Conservation (phyloP, 345 rosid genomes). For the Boechera retrofracta region DNA sequence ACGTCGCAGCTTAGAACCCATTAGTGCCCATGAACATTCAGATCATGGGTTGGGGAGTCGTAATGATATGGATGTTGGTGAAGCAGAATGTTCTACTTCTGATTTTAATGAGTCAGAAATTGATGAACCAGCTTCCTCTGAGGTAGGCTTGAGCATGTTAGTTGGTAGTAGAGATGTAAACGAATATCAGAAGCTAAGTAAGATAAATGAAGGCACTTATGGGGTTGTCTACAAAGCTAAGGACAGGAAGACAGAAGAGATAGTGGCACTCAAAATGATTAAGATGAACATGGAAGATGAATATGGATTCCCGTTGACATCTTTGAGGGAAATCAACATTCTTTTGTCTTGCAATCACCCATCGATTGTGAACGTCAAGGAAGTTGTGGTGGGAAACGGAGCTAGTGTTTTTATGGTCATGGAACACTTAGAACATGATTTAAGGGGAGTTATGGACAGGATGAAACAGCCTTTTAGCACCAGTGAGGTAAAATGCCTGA, state of each 20-base stretch:
- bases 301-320: conserved; percentile 76
- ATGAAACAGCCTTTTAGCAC: conserved; percentile 84
- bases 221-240: conserved; percentile 86
- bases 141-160: conserved; percentile 61
- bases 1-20: conserved; percentile 26
- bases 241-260: conserved; percentile 71
- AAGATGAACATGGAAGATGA: conserved; percentile 76
- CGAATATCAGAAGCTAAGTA: conserved; percentile 73
- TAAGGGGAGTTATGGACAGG: conserved; percentile 69
- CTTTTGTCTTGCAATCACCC: conserved; percentile 74
- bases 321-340: conserved; percentile 88
- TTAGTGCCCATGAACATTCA: conserved; percentile 39
- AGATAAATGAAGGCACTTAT: conserved; percentile 89
- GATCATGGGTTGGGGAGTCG: conserved; percentile 39
- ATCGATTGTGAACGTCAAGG: conserved; percentile 76
- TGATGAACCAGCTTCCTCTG: conserved; percentile 46
- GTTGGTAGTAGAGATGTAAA: conserved; percentile 69
- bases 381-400: conserved; percentile 74
- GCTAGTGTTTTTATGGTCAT: conserved; percentile 82
- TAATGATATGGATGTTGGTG: conserved; percentile 39
- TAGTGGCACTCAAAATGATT: conserved; percentile 86
- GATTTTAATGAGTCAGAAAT: conserved; percentile 29
- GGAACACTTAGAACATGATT: conserved; percentile 94
- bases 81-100: conserved; percentile 36
- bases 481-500: conserved; percentile 87